A percentile compares a stretch with the other conserved stretches of the same genome.
Conservation (phyloP, 371 early-diverging fungal species). For the Funneliformis caledonium region DNA sequence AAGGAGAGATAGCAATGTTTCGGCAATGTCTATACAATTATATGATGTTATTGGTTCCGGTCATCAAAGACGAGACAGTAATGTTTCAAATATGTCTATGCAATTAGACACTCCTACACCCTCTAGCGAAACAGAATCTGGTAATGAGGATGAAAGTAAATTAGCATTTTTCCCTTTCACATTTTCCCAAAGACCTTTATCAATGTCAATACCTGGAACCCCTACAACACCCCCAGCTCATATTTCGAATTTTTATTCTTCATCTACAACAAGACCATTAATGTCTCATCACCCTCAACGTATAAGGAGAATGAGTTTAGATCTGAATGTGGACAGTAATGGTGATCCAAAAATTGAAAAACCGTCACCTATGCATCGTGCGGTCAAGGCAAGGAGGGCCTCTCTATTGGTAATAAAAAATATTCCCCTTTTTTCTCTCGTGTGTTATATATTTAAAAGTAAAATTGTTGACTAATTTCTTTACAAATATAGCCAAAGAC, state of each 20-base stretch:
- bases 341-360: conserved; percentile 28
- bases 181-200: conserved; percentile 21
- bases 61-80: conserved; percentile 40
- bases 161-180: conserved; percentile 25
- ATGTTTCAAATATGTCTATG: conserved; percentile 39
- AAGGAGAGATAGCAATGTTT: conserved; percentile 38
- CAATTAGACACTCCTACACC: conserved; percentile 39
- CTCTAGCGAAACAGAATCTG: conserved; percentile 24
- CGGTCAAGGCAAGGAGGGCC: conserved; percentile 39
- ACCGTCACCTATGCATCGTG: conserved; percentile 32
- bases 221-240: conserved; percentile 28
- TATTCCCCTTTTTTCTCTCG: background rate
- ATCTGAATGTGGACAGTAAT: conserved; percentile 24
- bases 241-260: conserved; percentile 11
- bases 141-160: conserved; percentile 36
- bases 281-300: conserved; percentile 25
- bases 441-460: background rate
- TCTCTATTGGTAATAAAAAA: conserved; percentile 29
- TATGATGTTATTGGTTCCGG: conserved; percentile 18
- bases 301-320: conserved; percentile 36
- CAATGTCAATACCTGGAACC: conserved; percentile 34
- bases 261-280: conserved; percentile 14
- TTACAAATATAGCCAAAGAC: conserved; percentile 35
- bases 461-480: background rate
- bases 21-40: conserved; percentile 39